Evolutionary conservation across 2,329 filamentous ascomycete genomes (phyloP).

Genomic region (Fusarium xyrophilum): DNA sequence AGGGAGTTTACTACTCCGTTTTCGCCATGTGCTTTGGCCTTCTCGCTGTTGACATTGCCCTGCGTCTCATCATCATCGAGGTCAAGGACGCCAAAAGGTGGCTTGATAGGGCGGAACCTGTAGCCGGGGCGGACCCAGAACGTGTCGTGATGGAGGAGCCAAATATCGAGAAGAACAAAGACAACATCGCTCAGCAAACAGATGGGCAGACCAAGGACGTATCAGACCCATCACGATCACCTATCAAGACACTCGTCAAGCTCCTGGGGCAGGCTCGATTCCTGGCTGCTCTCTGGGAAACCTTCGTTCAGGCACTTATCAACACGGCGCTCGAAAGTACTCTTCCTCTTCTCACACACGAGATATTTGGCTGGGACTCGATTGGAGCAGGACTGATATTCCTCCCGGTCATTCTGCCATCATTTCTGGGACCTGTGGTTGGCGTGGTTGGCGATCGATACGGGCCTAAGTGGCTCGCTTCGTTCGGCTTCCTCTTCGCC

Average conservation of each 20-base stretch:
- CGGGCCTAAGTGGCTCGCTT: constrained; percentile 46
- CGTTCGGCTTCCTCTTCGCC: constrained; percentile 44
- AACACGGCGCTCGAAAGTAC: constrained; percentile 47
- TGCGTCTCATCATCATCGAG: constrained; percentile 46
- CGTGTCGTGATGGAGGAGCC: not conserved
- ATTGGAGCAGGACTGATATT: constrained; percentile 47
- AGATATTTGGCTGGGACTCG: constrained; percentile 45
- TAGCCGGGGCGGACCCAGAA: not conserved
- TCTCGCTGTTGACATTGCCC: constrained; percentile 43
- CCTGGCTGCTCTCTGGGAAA: constrained; percentile 46
- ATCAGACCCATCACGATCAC: constrained; percentile 8
- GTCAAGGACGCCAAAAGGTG: constrained; percentile 44
- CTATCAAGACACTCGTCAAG: constrained; percentile 35
- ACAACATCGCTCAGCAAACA: not conserved
- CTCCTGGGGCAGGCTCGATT: constrained; percentile 45
- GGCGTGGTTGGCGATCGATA: constrained; percentile 46
- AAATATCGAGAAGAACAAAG: not conserved
- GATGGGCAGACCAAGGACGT: constrained; percentile 2
- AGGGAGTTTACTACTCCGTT: constrained; percentile 46
- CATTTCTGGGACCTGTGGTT: constrained; percentile 43
- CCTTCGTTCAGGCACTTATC: constrained; percentile 45
- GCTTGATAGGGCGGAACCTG: constrained; percentile 20
- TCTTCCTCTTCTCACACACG: constrained; percentile 43
- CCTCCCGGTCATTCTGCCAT: constrained; percentile 44
- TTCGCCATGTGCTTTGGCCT: constrained; percentile 49